A percentile compares a stretch with the other conserved stretches of the same genome.
These are phyloP conservation scores for Endocarpon pusillum DNA, from an alignment of 495 filamentous ascomycete genomes.

Conservation along the genomic window DNA sequence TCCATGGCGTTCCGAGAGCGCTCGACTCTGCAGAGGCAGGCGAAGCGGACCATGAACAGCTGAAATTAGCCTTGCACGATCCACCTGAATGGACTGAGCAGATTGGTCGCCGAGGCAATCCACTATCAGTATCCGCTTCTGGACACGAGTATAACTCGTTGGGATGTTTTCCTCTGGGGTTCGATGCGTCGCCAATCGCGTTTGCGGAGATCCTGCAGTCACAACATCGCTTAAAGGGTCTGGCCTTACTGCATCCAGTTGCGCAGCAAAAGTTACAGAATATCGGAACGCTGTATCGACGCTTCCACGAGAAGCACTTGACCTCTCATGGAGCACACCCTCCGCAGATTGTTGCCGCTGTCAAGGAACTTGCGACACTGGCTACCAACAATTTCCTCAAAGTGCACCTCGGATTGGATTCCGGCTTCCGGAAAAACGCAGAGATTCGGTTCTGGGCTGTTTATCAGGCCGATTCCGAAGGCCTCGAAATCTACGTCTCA, in stretches of 20 bases:
- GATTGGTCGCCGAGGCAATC: constrained; percentile 22
- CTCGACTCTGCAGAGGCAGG: constrained; percentile 13
- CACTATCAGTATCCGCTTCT: constrained; percentile 31
- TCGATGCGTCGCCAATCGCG: constrained; percentile 22
- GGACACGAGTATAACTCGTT: constrained; percentile 28
- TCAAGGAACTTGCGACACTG: constrained; percentile 20
- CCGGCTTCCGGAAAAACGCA: constrained; percentile 31
- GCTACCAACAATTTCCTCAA: constrained; percentile 16
- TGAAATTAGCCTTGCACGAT: constrained; percentile 11
- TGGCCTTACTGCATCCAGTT: constrained; percentile 30
- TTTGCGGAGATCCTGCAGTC: constrained; percentile 33
- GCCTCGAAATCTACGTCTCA: constrained; percentile 33
- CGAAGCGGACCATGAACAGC: constrained; percentile 2
- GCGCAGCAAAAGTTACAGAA: constrained; percentile 19
- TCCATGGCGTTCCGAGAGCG: constrained; percentile 15
- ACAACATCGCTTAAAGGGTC: constrained; percentile 28
- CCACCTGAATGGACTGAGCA: constrained; percentile 26
- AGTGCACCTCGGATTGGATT: constrained; percentile 33
- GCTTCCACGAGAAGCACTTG: constrained; percentile 17
- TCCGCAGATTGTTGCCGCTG: constrained; percentile 11
- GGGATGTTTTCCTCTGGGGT: constrained; percentile 42
- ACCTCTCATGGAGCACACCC: constrained; percentile 5
- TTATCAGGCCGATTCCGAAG: constrained; percentile 27
- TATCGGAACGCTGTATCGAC: constrained; percentile 16
- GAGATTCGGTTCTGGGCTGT: constrained; percentile 39